A percentile compares a stretch with the other conserved stretches of the same genome.
Evolutionary conservation across 192 early-diverging fungal species (phyloP).

Genomic region (Endogone sp.): DNA sequence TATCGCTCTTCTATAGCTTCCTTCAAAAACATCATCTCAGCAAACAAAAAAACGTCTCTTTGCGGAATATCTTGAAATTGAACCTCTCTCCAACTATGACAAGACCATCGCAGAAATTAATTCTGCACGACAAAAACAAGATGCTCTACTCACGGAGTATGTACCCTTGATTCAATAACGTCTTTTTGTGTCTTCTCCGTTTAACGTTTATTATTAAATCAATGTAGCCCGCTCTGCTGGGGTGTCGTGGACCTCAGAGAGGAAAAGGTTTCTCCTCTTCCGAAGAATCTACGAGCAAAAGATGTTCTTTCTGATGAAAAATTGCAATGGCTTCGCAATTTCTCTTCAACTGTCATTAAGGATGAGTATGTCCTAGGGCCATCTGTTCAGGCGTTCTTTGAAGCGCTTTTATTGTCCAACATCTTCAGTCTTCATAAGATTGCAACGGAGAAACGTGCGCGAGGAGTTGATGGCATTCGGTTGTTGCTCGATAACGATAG

Average conservation of each 20-base stretch:
- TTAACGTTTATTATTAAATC: too few relatives aligned
- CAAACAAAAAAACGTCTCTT: too few relatives aligned
- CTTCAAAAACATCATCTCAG: too few relatives aligned
- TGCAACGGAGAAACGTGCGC: constrained; percentile 10
- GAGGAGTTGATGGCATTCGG: constrained; percentile 8
- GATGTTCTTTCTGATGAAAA: constrained; percentile 1
- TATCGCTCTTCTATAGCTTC: too few relatives aligned
- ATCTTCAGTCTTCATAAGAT: constrained; percentile 8
- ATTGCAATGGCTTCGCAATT: constrained; percentile 4
- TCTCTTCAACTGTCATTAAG: constrained; percentile 2
- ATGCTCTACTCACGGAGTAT: constrained; percentile 5
- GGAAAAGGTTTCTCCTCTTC: constrained; percentile 5
- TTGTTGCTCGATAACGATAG: constrained; percentile 6
- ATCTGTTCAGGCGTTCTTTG: constrained; percentile 11
- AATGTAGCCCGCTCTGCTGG: constrained; percentile 12
- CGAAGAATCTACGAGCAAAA: constrained; percentile 7
- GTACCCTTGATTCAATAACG: background rate
- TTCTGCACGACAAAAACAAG: constrained; percentile 1
- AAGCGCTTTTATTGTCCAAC: constrained; percentile 10
- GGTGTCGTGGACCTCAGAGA: constrained; percentile 13
- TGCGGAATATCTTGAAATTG: too few relatives aligned
- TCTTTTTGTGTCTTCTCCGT: background rate
- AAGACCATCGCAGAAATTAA: constrained; percentile 5
- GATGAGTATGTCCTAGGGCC: background rate
- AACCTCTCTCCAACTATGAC: constrained; percentile 4